Evolutionary conservation across 805 yeast species (phyloP), one percentile per base, ranked within the genome.

Genomic region (Starmerella geochares): DNA sequence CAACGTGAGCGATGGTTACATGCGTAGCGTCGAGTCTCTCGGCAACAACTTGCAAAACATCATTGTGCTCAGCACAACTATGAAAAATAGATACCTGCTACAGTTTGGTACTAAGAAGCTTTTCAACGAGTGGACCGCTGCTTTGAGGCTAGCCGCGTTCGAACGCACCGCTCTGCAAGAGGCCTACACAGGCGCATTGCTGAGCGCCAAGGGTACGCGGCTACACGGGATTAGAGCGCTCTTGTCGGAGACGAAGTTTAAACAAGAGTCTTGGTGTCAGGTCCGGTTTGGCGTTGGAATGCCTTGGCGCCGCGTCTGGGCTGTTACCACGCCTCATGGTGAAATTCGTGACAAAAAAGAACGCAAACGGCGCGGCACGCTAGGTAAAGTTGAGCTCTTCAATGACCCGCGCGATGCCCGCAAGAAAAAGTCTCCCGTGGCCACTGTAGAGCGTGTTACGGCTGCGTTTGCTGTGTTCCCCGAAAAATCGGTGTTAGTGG

Each of bases 291-390:
- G 98, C 17, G 77, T 92, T 9, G 98, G 98, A 21, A 86, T 86
- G 94, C 95, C 96, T 1, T 92, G 96, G 96, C 84, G 81, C 62
- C 75, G 94, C 52, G 90, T 96, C 62, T 92, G 77, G 70, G 90
- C 95, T 2, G 95, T 88, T 10, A 76, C 90, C 50, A 88, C 57
- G 69, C 87, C 59, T 56, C 70, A 33, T 62, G 60, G 79, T 65
- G 55, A 67, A 60, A 48, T 59, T 35, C 59, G 70, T 62, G 67
- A 60, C 63, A 76, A 67, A 65, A 67, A 60, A 56, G 73, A 65
- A 57, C 71, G 55, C 53, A 65, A 66, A 43, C 31, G 19, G 28
- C 59, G 63, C 37, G 71, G 76, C 8, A 55, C 58, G 3, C 52
- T 58, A 13, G 96, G 96, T 27, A 73, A 79, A 57, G 78, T 86